Evolutionary conservation across 1,284 basidiomycete species (phyloP), one percentile per base, ranked within the genome.

Genomic region (Pseudozyma sp.): DNA sequence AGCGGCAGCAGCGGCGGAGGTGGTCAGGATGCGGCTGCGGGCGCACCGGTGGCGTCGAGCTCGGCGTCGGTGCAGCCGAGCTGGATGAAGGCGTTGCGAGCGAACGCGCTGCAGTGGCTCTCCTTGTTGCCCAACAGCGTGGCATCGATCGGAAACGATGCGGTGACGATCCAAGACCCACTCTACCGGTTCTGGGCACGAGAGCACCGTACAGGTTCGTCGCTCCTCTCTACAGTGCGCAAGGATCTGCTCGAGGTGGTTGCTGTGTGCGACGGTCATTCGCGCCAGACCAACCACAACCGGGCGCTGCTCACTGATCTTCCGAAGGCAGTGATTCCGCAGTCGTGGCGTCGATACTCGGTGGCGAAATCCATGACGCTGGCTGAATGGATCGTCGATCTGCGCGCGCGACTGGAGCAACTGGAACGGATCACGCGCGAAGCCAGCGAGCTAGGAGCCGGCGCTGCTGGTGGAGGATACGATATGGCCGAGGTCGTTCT

Each of bases 111-210:
- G 30, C 67, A 76, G 17, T 81, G 80, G 80, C 63, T 78, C 3
- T 53, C 57, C 4, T 16, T 63, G 30, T 60, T 79, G 35, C 74
- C 78, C n/a, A 46, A 43, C 19, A 47, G 51, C 7, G 63, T 79
- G 0, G 53, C 68, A 3, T 10, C 54, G 24, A 43, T 79, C n/a
- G 50, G 54, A 3, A 55, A 31, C n/a, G 78, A 68, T 48, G 50
- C 70, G 1, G 56, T 59, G 13, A 70, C 73, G n/a, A 68, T 81
- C 33, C 68, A 74, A 17, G 80, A 82, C 50, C 81, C 81, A 7
- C 61, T 79, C 10, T 78, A 67, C 49, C 75, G 81, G 16, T 84
- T 84, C 56, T 84, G 82, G 82, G 75, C 79, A n/a, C 73, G 82
- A 8, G 83, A 84, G 63, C 75, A 77, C 35, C 68, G 64, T 11